Evolutionary conservation across 2,329 filamentous ascomycete species (phyloP), one percentile per base, ranked within the genome.

Genomic region (Fusarium agapanthi): DNA sequence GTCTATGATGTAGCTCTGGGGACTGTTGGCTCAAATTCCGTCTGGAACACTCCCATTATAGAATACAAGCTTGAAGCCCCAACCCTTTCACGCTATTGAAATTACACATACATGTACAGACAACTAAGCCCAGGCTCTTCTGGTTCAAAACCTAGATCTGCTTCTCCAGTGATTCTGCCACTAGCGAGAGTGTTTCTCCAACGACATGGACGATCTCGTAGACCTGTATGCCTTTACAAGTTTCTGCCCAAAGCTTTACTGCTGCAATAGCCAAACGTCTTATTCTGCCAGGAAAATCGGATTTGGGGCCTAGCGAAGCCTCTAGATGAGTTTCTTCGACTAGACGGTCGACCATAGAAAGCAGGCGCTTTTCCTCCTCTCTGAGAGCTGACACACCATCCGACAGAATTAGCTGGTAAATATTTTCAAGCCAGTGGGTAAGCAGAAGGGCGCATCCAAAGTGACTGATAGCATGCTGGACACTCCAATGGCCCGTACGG

Each of bases 191-290:
- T 14, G 45, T 54, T 13, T 54, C 47, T 7, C 69, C 69, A 9
- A 71, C 55, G 16, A 71, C 57, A 41, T 71, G 44, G 1, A 71
- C 69, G 26, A 71, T 70, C 37, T 71, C 68, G 47, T 70, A 71
- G 6, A 71, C 66, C 18, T 71, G 68, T 22, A 65, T 65, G 4
- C 68, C 68, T 32, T 70, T 69, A 11, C 69, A 71, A 4, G 68
- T 71, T 34, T 69, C 66, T 5, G 68, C 68, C 68, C 68, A 71
- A 35, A 71, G 56, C 12, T 63, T 53, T 18, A 51, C 54, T 34
- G 59, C 57, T 26, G 35, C 51, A 11, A 63, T 54, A 12, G 68
- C 66, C 43, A 71, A n/a, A 10, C 43, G 41, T 20, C 60, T 38
- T 30, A 70, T 65, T 5, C 45, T 66, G 37, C 38, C 37, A 8